Conservation (phyloP, 1,284 basidiomycete species). For the Apiotrichum akiyoshidainum region DNA sequence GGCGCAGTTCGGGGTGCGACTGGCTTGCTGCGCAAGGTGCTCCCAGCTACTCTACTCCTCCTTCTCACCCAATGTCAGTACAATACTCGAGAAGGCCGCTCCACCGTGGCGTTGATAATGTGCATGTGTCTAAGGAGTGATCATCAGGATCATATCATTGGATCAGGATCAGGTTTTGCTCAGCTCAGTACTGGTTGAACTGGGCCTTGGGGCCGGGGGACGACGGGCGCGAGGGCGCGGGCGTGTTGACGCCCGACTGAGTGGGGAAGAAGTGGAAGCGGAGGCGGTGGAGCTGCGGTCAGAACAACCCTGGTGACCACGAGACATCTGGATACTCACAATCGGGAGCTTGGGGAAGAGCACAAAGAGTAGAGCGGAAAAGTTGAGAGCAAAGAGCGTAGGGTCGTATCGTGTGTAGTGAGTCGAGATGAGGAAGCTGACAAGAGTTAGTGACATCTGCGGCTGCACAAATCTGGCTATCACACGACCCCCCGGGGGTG, state of each 20-base stretch:
- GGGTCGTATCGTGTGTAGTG: slow-evolving; percentile 97
- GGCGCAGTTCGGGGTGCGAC: too few relatives aligned
- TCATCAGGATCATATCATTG: slow-evolving; percentile 7
- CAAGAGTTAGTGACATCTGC: background rate
- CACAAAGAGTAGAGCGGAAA: slow-evolving; percentile 73
- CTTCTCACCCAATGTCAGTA: too few relatives aligned
- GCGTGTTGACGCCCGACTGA: slow-evolving; percentile 33
- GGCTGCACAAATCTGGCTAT: too few relatives aligned
- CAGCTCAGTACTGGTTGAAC: background rate
- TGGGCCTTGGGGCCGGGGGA: slow-evolving; percentile 27
- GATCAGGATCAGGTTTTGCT: background rate
- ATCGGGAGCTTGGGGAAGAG: slow-evolving; percentile 91
- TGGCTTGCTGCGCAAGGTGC: too few relatives aligned
- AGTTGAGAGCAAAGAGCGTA: slow-evolving; percentile 86
- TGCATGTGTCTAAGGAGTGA: slow-evolving; percentile 9
- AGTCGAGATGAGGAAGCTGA: slow-evolving; percentile 90
- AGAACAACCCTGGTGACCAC: background rate
- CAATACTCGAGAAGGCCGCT: too few relatives aligned
- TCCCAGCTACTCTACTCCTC: too few relatives aligned
- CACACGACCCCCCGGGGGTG: too few relatives aligned
- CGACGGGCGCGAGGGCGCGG: slow-evolving; percentile 39
- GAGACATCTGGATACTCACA: slow-evolving; percentile 30
- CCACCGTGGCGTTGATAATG: too few relatives aligned
- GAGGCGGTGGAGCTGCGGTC: slow-evolving; percentile 48
- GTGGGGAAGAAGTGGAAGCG: slow-evolving; percentile 48